These are phyloP conservation scores for Anisodus acutangulus DNA, from an alignment of 257 asterid genomes.

Conservation along the genomic window DNA sequence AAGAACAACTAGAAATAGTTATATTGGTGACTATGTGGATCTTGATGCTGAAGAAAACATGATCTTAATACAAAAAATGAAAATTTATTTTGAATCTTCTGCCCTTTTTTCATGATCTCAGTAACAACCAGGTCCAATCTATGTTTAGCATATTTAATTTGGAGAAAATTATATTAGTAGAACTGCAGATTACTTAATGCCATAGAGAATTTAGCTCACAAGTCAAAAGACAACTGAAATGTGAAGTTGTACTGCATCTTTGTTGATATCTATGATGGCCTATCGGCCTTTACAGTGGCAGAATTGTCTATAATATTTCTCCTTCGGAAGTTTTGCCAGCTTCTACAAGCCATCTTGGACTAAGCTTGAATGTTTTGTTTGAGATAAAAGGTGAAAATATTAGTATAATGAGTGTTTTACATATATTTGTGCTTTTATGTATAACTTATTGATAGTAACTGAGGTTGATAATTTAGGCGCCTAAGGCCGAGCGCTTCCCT, in stretches of 20 bases:
- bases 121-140: not conserved
- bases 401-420: not conserved
- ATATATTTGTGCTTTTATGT: not conserved
- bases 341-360: not conserved
- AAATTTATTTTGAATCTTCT: not conserved
- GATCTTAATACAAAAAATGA: not conserved
- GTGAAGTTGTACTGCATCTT: not conserved
- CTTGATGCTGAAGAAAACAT: not conserved
- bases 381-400: not conserved
- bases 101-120: not conserved
- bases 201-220: not conserved
- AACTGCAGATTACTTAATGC: not conserved
- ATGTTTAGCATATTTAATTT: not conserved
- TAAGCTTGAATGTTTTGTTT: not conserved
- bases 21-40: not conserved
- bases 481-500: constrained; percentile 55
- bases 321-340: not conserved
- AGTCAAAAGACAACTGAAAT: not conserved
- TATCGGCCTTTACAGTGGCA: not conserved
- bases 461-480: constrained; percentile 11
- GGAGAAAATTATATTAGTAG: not conserved
- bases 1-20: not conserved
- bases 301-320: not conserved
- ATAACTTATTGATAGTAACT: not conserved
- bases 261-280: not conserved